These are phyloP conservation scores for Vitis amurensis DNA, from an alignment of 164 flowering plant species.

Conservation along the genomic window DNA sequence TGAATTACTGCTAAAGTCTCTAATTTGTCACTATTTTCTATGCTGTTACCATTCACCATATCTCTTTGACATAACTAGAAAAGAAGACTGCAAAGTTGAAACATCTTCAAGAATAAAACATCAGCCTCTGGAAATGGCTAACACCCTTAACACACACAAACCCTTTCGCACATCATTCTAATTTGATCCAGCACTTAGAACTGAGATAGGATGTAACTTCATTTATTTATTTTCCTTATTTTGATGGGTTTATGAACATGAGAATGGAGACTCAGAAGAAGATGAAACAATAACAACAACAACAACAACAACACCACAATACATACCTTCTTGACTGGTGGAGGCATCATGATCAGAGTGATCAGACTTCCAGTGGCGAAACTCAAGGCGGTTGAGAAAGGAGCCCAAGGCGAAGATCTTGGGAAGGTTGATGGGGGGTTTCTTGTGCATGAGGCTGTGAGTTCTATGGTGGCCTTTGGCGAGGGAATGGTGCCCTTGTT, in stretches of 20 bases:
- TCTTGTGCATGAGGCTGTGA: slow-evolving; percentile 10
- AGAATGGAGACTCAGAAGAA: no score
- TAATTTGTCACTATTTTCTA: neutral
- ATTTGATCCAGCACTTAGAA: no score
- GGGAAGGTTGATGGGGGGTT: slow-evolving; percentile 25
- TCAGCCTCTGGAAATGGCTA: no score
- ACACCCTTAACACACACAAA: no score
- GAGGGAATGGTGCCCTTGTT: slow-evolving; percentile 30
- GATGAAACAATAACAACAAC: neutral
- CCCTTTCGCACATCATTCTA: no score
- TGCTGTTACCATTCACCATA: no score
- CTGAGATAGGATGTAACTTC: no score
- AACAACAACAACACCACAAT: neutral
- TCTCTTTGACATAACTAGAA: no score
- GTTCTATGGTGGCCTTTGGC: slow-evolving; percentile 1
- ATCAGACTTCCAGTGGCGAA: slow-evolving; percentile 40
- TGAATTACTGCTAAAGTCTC: neutral
- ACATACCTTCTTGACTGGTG: slow-evolving; percentile 65
- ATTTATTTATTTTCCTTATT: no score
- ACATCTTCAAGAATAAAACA: no score
- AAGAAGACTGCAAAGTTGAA: no score
- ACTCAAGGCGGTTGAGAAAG: slow-evolving; percentile 57
- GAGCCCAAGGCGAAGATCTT: slow-evolving; percentile 67
- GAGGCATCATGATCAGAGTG: slow-evolving; percentile 29
- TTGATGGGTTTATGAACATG: no score